Evolutionary conservation across 805 yeast species (phyloP).

Genomic region (Maudiozyma pseudohumilis): DNA sequence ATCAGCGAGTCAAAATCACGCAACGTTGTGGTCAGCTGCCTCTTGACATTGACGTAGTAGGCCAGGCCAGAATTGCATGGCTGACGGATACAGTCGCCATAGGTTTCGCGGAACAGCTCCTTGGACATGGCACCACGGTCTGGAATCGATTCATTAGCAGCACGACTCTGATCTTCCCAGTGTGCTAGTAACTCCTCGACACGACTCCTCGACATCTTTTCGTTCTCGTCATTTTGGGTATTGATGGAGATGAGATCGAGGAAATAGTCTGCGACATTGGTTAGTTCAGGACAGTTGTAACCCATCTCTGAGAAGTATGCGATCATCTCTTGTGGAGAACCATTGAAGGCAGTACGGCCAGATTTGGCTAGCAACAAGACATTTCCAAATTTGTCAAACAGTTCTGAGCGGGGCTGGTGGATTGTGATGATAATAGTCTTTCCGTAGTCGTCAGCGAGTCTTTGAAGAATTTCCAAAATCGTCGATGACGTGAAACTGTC

Average conservation of each 20-base stretch:
- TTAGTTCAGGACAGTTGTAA: slow-evolving; percentile 45
- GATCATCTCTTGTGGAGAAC: slow-evolving; percentile 38
- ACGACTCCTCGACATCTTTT: slow-evolving; percentile 31
- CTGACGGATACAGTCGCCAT: slow-evolving; percentile 14
- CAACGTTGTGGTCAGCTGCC: slow-evolving; percentile 31
- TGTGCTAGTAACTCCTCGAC: slow-evolving; percentile 31
- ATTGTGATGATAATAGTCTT: slow-evolving; percentile 68
- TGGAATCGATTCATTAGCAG: not conserved
- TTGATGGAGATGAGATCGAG: slow-evolving; percentile 60
- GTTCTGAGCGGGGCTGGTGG: slow-evolving; percentile 71
- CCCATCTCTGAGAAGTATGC: slow-evolving; percentile 42
- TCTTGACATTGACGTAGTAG: slow-evolving; percentile 33
- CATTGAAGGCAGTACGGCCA: slow-evolving; percentile 61
- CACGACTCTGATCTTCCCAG: slow-evolving; percentile 27
- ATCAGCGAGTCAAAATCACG: slow-evolving; percentile 49
- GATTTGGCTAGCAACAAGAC: slow-evolving; percentile 66
- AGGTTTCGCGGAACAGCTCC: slow-evolving; percentile 10
- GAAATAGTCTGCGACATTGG: slow-evolving; percentile 66
- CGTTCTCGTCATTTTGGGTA: slow-evolving; percentile 36
- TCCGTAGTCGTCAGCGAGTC: slow-evolving; percentile 43
- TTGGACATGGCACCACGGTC: slow-evolving; percentile 9
- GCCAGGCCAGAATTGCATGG: slow-evolving; percentile 15
- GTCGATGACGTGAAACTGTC: slow-evolving; percentile 72
- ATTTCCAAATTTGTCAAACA: slow-evolving; percentile 57
- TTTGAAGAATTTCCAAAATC: slow-evolving; percentile 49